Percentiles rank a stretch among this genome's conserved stretches.
These are phyloP conservation scores for Fraxinus sp. DNA, from an alignment of 305 asterid species.

Conservation along the genomic window DNA sequence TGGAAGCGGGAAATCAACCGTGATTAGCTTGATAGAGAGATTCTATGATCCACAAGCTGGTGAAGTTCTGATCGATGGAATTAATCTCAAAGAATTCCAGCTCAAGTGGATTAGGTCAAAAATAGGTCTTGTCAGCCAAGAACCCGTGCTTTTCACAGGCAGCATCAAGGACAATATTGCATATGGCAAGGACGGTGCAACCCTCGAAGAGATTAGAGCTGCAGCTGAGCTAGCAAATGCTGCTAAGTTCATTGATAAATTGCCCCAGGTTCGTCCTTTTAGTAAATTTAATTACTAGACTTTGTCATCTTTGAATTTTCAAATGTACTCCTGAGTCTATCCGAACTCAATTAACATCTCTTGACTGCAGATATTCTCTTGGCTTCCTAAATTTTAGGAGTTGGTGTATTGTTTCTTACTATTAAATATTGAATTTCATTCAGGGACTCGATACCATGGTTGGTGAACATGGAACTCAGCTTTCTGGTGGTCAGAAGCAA, in stretches of 20 bases:
- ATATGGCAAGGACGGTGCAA: constrained; percentile 39
- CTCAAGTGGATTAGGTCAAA: constrained; percentile 45
- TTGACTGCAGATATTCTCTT: background rate
- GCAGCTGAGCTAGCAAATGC: constrained; percentile 41
- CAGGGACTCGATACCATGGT: constrained; percentile 42
- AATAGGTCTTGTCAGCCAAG: constrained; percentile 55
- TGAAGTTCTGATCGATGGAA: constrained; percentile 37
- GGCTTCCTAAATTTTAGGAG: background rate
- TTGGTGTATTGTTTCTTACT: background rate
- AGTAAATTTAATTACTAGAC: background rate
- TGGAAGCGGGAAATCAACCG: constrained; percentile 41
- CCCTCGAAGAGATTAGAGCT: constrained; percentile 36
- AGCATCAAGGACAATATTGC: constrained; percentile 45
- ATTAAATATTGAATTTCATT: background rate
- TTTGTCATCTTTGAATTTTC: background rate
- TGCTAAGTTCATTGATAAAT: constrained; percentile 31
- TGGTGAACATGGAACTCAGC: constrained; percentile 37
- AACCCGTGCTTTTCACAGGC: constrained; percentile 40
- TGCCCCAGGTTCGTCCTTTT: constrained; percentile 52
- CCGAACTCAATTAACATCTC: background rate
- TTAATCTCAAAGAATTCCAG: constrained; percentile 35
- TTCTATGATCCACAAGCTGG: constrained; percentile 39
- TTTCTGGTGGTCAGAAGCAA: constrained; percentile 43
- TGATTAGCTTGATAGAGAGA: constrained; percentile 35
- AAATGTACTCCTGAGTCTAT: background rate